These are phyloP conservation scores for Microstegium vimineum DNA, from an alignment of 176 grass and related monocot species.

Conservation along the genomic window DNA sequence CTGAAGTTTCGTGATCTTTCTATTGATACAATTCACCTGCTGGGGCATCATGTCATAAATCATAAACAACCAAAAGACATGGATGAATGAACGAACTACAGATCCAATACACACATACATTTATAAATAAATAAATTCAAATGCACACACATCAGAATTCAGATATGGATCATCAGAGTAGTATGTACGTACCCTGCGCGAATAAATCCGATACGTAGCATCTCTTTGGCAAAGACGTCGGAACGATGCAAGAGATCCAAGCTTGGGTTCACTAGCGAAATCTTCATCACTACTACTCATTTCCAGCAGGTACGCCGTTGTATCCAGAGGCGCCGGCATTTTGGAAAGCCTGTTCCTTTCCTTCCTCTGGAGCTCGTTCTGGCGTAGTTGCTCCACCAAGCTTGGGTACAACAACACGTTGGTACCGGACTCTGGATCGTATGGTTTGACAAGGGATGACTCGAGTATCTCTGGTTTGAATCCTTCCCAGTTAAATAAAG, in stretches of 20 bases:
- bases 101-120: background rate
- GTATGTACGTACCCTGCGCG: background rate
- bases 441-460: background rate
- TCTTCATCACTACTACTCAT: background rate
- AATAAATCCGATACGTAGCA: background rate
- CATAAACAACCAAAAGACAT: background rate
- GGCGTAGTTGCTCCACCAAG: background rate
- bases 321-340: background rate
- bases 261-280: background rate
- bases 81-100: background rate
- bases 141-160: background rate
- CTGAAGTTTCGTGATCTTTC: slow-evolving; percentile 14
- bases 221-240: background rate
- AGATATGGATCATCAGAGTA: background rate
- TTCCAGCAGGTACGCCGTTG: background rate
- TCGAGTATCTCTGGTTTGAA: background rate
- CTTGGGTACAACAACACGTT: background rate
- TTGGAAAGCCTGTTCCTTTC: background rate
- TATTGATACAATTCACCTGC: background rate
- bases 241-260: background rate
- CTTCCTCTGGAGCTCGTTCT: background rate
- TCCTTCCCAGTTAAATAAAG: background rate
- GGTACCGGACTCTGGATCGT: background rate
- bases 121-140: background rate
- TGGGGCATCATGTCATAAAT: too few species aligned